A percentile compares a stretch with the other conserved stretches of the same genome.
These are phyloP conservation scores for Aspergillus baeticus DNA, from an alignment of 495 filamentous ascomycete species.

Conservation along the genomic window DNA sequence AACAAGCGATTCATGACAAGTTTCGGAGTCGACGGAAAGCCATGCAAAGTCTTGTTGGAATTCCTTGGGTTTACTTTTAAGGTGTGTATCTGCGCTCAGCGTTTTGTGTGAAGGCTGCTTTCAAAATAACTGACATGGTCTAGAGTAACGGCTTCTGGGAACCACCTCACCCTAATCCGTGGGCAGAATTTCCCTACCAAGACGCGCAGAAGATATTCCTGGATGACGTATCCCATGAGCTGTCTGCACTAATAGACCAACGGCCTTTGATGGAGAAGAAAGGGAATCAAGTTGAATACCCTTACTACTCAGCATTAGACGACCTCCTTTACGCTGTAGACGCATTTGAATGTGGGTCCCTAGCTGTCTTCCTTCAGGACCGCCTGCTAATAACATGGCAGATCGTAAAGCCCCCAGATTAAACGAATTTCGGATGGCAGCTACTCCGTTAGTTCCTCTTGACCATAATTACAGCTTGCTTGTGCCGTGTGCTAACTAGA, in stretches of 20 bases:
- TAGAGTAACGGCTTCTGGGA: conserved; percentile 44
- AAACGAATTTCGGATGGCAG: conserved; percentile 36
- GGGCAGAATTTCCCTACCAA: conserved; percentile 39
- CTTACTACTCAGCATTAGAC: conserved; percentile 29
- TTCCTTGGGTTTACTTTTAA: conserved; percentile 59
- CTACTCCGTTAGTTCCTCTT: conserved; percentile 32
- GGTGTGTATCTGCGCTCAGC: conserved; percentile 25
- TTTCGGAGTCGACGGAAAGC: conserved; percentile 56
- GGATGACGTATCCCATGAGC: conserved; percentile 56
- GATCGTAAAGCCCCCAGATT: conserved; percentile 30
- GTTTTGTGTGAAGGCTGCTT: not conserved
- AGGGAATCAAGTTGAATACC: conserved; percentile 29
- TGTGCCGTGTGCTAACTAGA: conserved; percentile 13
- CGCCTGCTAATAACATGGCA: conserved; percentile 16
- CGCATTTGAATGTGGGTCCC: conserved; percentile 45
- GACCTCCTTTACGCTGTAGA: conserved; percentile 48
- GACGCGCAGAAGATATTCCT: conserved; percentile 48
- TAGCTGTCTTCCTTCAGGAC: not conserved
- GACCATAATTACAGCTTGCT: not conserved
- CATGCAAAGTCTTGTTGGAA: conserved; percentile 61
- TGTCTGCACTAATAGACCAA: conserved; percentile 44
- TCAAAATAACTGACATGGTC: conserved; percentile 14
- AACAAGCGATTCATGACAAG: conserved; percentile 73
- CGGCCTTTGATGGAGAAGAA: conserved; percentile 46
- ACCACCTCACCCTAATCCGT: conserved; percentile 41